Conservation (phyloP, 73 alveolate genomes). For the Stentor roeselii region DNA sequence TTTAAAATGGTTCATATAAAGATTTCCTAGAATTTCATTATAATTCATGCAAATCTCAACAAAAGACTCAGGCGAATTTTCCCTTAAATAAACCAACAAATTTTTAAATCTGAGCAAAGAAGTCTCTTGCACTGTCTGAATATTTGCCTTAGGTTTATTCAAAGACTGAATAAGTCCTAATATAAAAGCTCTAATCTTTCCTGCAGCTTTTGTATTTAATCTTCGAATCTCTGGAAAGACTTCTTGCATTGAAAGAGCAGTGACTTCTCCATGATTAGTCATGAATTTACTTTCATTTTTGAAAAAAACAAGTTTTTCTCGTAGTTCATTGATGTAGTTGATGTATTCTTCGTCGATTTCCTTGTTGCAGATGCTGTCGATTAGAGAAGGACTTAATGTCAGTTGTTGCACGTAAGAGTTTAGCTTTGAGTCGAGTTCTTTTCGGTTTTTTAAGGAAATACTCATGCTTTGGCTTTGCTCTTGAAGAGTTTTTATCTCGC, state of each 20-base stretch:
- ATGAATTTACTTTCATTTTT: not conserved
- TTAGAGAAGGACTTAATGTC: conserved; percentile 44
- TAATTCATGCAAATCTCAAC: conserved; percentile 54
- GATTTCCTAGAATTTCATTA: conserved; percentile 45
- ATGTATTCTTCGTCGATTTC: conserved; percentile 61
- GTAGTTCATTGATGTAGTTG: conserved; percentile 47
- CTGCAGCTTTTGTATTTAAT: conserved; percentile 51
- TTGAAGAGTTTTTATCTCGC: conserved; percentile 47
- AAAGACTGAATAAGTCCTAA: conserved; percentile 43
- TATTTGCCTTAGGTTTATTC: conserved; percentile 62
- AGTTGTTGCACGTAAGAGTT: conserved; percentile 40
- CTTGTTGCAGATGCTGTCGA: conserved; percentile 46
- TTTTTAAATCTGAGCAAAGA: conserved; percentile 49
- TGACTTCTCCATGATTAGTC: conserved; percentile 7
- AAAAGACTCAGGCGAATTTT: conserved; percentile 47
- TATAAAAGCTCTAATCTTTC: conserved; percentile 42
- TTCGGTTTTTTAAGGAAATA: conserved; percentile 48
- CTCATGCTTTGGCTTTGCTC: conserved; percentile 45
- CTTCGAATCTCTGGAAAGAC: conserved; percentile 59
- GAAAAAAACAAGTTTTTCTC: conserved; percentile 26
- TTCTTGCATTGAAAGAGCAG: conserved; percentile 36
- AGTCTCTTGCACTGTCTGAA: conserved; percentile 55
- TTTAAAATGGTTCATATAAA: conserved; percentile 39
- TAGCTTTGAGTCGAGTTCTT: conserved; percentile 47
- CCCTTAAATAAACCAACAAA: conserved; percentile 39